These are phyloP conservation scores for Aquilaria yunnanensis DNA, from an alignment of 345 rosid genomes.

Conservation along the genomic window DNA sequence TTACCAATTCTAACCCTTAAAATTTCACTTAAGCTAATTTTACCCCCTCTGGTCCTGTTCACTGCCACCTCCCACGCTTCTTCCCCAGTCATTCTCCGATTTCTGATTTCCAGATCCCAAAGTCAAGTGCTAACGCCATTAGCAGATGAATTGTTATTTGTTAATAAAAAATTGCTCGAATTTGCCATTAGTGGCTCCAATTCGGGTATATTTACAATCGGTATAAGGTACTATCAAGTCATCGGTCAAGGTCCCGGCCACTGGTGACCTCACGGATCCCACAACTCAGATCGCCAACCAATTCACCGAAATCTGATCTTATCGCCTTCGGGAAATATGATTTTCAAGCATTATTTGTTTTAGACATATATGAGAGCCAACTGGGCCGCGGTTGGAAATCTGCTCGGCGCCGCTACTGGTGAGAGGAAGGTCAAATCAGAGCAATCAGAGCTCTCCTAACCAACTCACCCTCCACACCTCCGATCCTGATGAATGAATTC, in stretches of 20 bases:
- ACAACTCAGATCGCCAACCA: slow-evolving; percentile 5
- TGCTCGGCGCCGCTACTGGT: background rate
- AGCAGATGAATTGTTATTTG: too few relatives aligned
- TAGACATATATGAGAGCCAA: slow-evolving; percentile 47
- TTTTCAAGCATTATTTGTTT: slow-evolving; percentile 11
- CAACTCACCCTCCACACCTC: slow-evolving; percentile 62
- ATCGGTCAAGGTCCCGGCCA: slow-evolving; percentile 4
- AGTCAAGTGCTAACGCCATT: too few relatives aligned
- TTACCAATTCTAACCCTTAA: too few relatives aligned
- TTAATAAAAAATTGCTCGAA: too few relatives aligned
- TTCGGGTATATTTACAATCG: slow-evolving; percentile 8
- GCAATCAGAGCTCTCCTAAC: slow-evolving; percentile 48
- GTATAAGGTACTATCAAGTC: background rate
- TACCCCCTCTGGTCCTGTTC: background rate
- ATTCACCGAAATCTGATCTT: background rate
- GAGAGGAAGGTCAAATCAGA: slow-evolving; percentile 49
- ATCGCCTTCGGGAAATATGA: background rate
- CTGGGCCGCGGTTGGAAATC: slow-evolving; percentile 68
- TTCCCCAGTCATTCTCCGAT: too few relatives aligned
- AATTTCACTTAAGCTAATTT: too few relatives aligned
- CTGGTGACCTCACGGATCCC: slow-evolving; percentile 9
- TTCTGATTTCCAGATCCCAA: too few relatives aligned
- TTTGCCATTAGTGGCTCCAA: background rate
- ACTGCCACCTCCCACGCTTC: background rate
- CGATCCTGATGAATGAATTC: slow-evolving; percentile 6